Evolutionary conservation across 768 basidiomycete species (phyloP), one percentile per base, ranked within the genome.

Genomic region (Rickenella mellea): DNA sequence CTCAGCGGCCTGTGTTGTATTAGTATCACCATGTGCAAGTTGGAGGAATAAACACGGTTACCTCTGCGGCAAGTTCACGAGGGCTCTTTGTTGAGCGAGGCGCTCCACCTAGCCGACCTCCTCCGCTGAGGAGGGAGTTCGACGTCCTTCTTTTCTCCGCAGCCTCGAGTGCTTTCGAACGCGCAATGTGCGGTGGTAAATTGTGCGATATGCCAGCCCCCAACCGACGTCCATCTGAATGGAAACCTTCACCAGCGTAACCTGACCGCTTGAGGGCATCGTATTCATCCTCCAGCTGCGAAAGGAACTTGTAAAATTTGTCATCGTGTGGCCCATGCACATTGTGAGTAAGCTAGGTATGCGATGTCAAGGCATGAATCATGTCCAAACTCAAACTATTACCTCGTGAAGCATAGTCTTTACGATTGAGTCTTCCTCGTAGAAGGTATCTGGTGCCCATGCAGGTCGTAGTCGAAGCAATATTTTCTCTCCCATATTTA

Each of bases 371-470:
- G 0, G 36, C 19, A 1, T 22, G 22, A 24, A 43, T 29, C 32
- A n/a, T n/a, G n/a, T n/a, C n/a, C 17, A 25, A 25, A 26, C 12
- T 26, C 9, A 6, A 6, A 25, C 5, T 46, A 63, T 48, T 48
- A 84, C 88, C 70, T 96, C 91, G 55, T 94, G 92, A 12, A 96
- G 70, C 90, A 94, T 89, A 0, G 86, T 87, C 40, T 76, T 68
- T 2, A 94, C 67, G 3, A 96, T 66, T 11, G 83, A 73, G 40
- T 84, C 81, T 50, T 85, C 78, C 15, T 83, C 77, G 44, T 75
- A 72, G 54, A 93, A 91, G 1, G 77, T 76, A 55, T 78, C 76
- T 0, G 78, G 72, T 15, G 72, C 70, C 48, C 72, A 73, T 9
- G 79, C 65, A 10, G 82, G 90, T 11, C 93, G 74, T 15, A 98